Base-by-base conservation (phyloP, 1,139 yeast species). In the Saccharomyces hybrid region DNA sequence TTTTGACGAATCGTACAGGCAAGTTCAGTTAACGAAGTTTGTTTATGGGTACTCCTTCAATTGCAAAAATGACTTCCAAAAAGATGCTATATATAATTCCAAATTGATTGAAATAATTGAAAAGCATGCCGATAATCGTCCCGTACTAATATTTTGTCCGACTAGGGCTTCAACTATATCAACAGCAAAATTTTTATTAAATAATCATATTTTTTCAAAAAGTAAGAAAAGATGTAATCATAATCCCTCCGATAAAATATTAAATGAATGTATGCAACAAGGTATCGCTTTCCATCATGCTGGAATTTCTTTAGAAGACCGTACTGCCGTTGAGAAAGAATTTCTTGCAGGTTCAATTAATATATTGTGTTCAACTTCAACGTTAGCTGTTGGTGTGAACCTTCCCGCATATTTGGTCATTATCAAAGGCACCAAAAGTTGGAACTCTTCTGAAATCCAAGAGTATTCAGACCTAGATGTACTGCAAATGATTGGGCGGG, bases 381-480 rank as follows among this genome's bases (percentile, higher is more conserved):
- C 85, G 0, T 68, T 82, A 56, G 83, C 98, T 0, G 90, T 97
- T 95, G 98, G 98, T 64, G 97, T 93, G 47, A 93, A 93, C 66
- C 77, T 93, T 59, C 98, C 98, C 1, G 98, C 98, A 0, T 93
- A 90, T 73, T 75, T 93, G 63, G 99, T 93, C 7, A 83, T 93
- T 52, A 88, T 93, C 59, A 93, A 93, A 70, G 98, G 98, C 44
- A 93, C 99, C 2, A 57, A 56, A 30, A 57, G 62, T 47, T 79
- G 84, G 78, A 67, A 57, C 13, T 44, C 56, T 5, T 57, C 64
- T 26, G 65, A 58, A 16, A 32, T 53, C n/a, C 60, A 56, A 30
- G 83, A 79, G 56, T 78, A 79, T 55, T 69, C 79, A 1, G 78
- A 76, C 26, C 66, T 77, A 16, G 82, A 78, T 56, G 66, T 79